phyloP scores from a whole-genome alignment of 768 basidiomycete genomes.

The Auriscalpium microsporum region DNA sequence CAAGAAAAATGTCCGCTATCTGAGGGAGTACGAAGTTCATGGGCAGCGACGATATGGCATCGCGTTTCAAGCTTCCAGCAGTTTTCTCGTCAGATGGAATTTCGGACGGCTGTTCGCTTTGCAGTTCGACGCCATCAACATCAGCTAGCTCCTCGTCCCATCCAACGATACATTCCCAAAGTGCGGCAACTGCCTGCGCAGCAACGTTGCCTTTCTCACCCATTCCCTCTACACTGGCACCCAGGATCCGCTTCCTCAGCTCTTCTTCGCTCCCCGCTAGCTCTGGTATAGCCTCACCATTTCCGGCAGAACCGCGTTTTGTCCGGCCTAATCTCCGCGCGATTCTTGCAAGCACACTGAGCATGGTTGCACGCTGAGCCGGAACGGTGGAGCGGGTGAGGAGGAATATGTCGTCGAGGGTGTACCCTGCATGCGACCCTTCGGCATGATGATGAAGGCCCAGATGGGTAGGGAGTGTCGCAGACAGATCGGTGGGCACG shows the following conservation, averaged over 20 bases:
- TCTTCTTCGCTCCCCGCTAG: slow-evolving; percentile 30
- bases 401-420: slow-evolving; percentile 75
- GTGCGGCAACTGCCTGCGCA: slow-evolving; percentile 56
- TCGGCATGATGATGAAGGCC: slow-evolving; percentile 91
- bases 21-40: slow-evolving; percentile 45
- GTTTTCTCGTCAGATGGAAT: slow-evolving; percentile 19
- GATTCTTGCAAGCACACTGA: slow-evolving; percentile 60
- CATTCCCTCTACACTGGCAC: slow-evolving; percentile 59
- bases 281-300: slow-evolving; percentile 26
- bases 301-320: slow-evolving; percentile 19
- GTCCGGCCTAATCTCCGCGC: slow-evolving; percentile 26
- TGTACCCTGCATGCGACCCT: slow-evolving; percentile 76
- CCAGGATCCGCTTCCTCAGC: slow-evolving; percentile 54
- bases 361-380: slow-evolving; percentile 77
- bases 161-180: slow-evolving; percentile 68
- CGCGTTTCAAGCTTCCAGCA: slow-evolving; percentile 17
- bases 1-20: slow-evolving; percentile 30
- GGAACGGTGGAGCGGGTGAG: slow-evolving; percentile 75
- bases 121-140: slow-evolving; percentile 41
- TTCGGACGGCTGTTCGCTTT: slow-evolving; percentile 15
- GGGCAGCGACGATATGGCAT: slow-evolving; percentile 27
- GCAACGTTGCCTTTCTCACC: slow-evolving; percentile 59
- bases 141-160: slow-evolving; percentile 38
- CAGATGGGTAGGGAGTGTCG: slow-evolving; percentile 67
- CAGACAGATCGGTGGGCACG: slow-evolving; percentile 47